phyloP scores from a whole-genome alignment of 192 early-diverging fungal species.

The Coemansia sp. region DNA sequence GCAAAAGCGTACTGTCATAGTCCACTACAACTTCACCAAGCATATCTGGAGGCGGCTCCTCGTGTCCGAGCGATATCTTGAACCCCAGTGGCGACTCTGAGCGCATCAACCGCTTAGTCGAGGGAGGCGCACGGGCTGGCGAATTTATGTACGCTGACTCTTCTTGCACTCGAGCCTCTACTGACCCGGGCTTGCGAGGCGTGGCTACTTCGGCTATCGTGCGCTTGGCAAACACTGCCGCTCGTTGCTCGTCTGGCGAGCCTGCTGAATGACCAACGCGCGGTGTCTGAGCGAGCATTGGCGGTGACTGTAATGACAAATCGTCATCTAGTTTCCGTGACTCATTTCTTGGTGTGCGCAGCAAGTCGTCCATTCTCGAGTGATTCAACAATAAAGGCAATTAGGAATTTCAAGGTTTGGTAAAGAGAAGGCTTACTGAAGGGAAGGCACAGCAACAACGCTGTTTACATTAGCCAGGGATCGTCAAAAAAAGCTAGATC shows the following conservation, averaged over 20 bases:
- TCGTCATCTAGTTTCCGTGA: conserved; percentile 12
- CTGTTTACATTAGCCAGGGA: background rate
- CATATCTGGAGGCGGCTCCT: background rate
- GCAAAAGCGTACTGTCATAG: background rate
- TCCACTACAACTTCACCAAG: background rate
- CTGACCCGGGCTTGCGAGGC: conserved; percentile 28
- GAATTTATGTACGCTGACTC: conserved; percentile 34
- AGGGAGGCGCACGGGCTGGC: conserved; percentile 36
- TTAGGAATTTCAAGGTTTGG: no score
- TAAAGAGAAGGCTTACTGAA: background rate
- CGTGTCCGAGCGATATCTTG: conserved; percentile 6
- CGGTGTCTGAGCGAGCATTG: conserved; percentile 30
- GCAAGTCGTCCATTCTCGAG: background rate
- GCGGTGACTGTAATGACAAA: conserved; percentile 29
- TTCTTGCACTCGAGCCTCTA: conserved; percentile 28
- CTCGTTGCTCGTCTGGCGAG: background rate
- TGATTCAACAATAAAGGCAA: background rate
- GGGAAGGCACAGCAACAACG: background rate
- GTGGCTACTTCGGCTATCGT: conserved; percentile 46
- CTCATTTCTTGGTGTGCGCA: background rate
- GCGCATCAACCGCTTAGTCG: conserved; percentile 38
- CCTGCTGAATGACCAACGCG: background rate
- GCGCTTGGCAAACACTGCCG: conserved; percentile 27
- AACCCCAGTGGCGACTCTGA: conserved; percentile 29
- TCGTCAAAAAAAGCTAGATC: background rate